Conservation (phyloP, 139 green algal species). For the Cymbomonas tetramitiformis region DNA sequence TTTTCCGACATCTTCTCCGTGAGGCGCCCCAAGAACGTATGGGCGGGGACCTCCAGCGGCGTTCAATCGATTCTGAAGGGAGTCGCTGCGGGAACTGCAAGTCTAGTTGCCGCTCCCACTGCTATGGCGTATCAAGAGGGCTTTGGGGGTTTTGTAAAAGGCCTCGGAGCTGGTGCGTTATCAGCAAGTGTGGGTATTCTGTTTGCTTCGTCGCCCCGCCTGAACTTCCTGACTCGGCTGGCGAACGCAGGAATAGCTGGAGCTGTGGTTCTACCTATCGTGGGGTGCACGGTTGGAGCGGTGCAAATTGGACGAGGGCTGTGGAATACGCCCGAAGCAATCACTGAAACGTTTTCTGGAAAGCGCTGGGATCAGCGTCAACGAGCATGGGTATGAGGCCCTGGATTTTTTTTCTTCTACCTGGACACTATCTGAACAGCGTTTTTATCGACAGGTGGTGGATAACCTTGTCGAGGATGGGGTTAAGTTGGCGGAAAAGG, state of each 20-base stretch:
- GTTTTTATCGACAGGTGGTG: too few relatives aligned
- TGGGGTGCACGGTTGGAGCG: slow-evolving; percentile 46
- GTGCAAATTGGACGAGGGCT: slow-evolving; percentile 39
- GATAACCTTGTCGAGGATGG: slow-evolving; percentile 4
- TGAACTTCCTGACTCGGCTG: too few relatives aligned
- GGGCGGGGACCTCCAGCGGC: slow-evolving; percentile 2
- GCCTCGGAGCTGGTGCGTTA: slow-evolving; percentile 25
- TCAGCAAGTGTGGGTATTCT: not conserved
- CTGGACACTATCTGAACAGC: too few relatives aligned
- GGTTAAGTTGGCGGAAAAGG: not conserved
- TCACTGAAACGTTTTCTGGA: slow-evolving; percentile 32
- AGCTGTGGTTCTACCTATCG: slow-evolving; percentile 60
- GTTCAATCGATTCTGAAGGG: slow-evolving; percentile 12
- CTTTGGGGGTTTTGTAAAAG: slow-evolving; percentile 54
- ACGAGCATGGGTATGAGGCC: slow-evolving; percentile 4
- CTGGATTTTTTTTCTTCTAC: too few relatives aligned
- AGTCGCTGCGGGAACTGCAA: not conserved
- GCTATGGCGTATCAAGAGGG: slow-evolving; percentile 50
- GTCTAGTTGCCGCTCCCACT: slow-evolving; percentile 50
- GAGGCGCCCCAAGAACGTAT: slow-evolving; percentile 1
- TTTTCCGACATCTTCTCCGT: slow-evolving; percentile 12
- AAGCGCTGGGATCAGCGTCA: slow-evolving; percentile 54
- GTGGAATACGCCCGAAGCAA: slow-evolving; percentile 57
- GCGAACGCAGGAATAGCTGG: slow-evolving; percentile 55
- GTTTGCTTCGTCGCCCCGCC: not conserved